Base-by-base conservation (phyloP, 441 rosid species). In the Euphorbia corollata region DNA sequence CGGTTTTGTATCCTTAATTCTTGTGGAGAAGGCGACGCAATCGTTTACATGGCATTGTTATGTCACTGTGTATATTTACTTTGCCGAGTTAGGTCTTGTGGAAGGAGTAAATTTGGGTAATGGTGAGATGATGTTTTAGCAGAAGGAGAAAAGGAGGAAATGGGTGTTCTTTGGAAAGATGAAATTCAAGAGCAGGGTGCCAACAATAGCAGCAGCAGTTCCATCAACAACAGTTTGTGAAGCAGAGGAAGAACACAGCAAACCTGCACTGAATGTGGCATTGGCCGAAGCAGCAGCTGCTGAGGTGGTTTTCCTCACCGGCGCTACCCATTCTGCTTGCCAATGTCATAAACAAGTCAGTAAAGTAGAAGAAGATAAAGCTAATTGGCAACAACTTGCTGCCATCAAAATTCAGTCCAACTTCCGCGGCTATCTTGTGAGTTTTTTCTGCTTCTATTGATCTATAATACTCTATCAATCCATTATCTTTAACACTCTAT, bases 381-480 rank as follows among this genome's bases (percentile, higher is more conserved):
- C 15, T 47, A 62, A 62, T 68, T 74, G 19, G 63, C 80, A 78
- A 67, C 76, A 70, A 43, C 55, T 67, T 41, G 81, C 96, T 57
- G 94, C 91, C 63, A 70, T 72, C 50, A 84, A 63, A 72, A 87
- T 91, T 61, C 98, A 91, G 70, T 74, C 94, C 0, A 80, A 82
- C 38, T 91, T 86, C 36, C 77, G 96, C n/a, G 90, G 87, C 39
- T 88, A 78, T 80, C 90, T 91, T 72, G 98, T 87, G 77, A 85
- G 91, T 79, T 64, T 27, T 59, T 27, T 27, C 4, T 27, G 32
- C 32, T 27, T 27, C 4, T 4, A 27, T 27, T 27, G 32, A 27
- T 27, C 32, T 27, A 1, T 27, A 4, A 27, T 27, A 27, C 32
- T 27, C 32, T 27, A 27, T 27, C 32, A 27, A 27, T 27, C 32